Evolutionary conservation across 139 green algal species (phyloP), one percentile per base, ranked within the genome.

Genomic region (Eudorina sp.): DNA sequence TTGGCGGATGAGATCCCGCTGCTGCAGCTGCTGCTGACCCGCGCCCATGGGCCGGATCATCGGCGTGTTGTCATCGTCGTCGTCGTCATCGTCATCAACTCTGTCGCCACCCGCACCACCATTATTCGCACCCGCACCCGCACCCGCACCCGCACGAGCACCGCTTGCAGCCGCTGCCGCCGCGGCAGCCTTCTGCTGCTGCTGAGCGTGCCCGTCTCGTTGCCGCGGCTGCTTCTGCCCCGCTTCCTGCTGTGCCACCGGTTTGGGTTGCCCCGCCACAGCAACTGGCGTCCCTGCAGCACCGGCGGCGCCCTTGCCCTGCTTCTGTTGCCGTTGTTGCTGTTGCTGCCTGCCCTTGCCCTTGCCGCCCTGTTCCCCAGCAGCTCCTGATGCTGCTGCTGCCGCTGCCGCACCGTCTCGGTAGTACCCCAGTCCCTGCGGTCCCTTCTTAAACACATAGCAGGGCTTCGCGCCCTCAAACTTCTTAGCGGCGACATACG

Each of bases 361-460:
- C 70, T 84, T 84, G 40, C 62, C 21, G 36, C 55, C 66, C n/a
- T 34, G 31, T 62, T n/a, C 38, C 70, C n/a, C 40, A n/a, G 14
- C 38, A 25, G 36, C 23, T 25, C 13, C n/a, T 51, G 55, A 31
- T 74, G n/a, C 82, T 66, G 80, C 21, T 34, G 73, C 60, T 27
- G 55, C 64, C 34, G 83, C 25, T 11, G 45, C 55, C 53, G 68
- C 86, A 0, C 36, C 48, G 36, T 96, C 94, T 1, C 69, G 18
- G 83, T 98, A 97, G 78, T 97, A 98, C 3, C 95, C 95, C 43
- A 97, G 3, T 0, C 95, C 95, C 69, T 94, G 68, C 0, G 82
- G 70, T 7, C 94, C 95, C 48, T 89, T 92, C 29, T 93, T 92
- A 85, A 96, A 98, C 1, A 89, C 90, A n/a, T 94, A 96, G 3